Percentiles rank a stretch among this genome's conserved stretches.
These are phyloP conservation scores for Blastobotrys robertii DNA, from an alignment of 805 yeast species.

Conservation along the genomic window DNA sequence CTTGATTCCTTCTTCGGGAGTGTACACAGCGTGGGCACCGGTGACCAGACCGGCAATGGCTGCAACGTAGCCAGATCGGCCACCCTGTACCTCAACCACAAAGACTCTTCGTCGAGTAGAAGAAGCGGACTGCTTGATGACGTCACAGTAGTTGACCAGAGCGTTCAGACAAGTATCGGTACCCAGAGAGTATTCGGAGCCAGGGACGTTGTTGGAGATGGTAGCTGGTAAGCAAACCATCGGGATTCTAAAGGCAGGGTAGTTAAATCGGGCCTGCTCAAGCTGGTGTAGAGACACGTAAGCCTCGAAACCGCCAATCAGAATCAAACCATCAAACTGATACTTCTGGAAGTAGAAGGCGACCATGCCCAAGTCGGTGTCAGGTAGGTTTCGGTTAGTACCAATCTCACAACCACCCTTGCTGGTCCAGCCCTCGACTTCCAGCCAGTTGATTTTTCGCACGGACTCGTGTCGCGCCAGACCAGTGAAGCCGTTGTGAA, in stretches of 20 bases:
- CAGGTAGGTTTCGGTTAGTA: slow-evolving; percentile 84
- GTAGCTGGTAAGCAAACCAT: slow-evolving; percentile 92
- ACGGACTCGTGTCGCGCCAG: slow-evolving; percentile 83
- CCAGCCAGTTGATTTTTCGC: slow-evolving; percentile 65
- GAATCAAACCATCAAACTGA: slow-evolving; percentile 75
- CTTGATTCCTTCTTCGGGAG: slow-evolving; percentile 76
- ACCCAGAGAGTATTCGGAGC: slow-evolving; percentile 93
- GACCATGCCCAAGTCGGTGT: slow-evolving; percentile 73
- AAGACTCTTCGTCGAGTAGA: slow-evolving; percentile 90
- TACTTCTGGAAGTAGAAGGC: slow-evolving; percentile 90
- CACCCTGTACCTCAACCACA: slow-evolving; percentile 98
- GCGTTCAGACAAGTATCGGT: slow-evolving; percentile 92
- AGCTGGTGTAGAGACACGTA: slow-evolving; percentile 75
- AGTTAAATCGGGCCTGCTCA: slow-evolving; percentile 61
- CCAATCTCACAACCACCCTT: slow-evolving; percentile 96
- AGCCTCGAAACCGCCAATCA: slow-evolving; percentile 98
- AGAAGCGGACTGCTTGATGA: slow-evolving; percentile 88
- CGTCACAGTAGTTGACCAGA: slow-evolving; percentile 87
- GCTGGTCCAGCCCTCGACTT: slow-evolving; percentile 80
- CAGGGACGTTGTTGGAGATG: slow-evolving; percentile 97
- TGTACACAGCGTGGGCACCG: slow-evolving; percentile 86
- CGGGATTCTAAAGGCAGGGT: slow-evolving; percentile 91
- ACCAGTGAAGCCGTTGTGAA: slow-evolving; percentile 90
- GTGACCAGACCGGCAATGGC: slow-evolving; percentile 73
- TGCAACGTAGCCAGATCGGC: slow-evolving; percentile 90